These are phyloP conservation scores for Pseudogymnoascus sp. DNA, from an alignment of 2,329 filamentous ascomycete species.

Conservation along the genomic window DNA sequence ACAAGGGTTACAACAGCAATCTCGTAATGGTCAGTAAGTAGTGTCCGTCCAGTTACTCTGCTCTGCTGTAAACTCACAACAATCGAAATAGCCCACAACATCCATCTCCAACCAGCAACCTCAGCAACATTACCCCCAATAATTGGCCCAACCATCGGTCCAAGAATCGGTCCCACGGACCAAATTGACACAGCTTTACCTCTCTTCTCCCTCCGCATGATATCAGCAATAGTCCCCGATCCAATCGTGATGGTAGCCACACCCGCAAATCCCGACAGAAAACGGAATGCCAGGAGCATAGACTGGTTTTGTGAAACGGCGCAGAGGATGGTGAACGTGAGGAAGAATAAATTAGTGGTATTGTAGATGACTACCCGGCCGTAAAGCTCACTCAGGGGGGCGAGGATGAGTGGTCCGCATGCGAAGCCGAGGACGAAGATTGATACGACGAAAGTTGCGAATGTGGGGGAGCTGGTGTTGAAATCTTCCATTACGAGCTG, in stretches of 20 bases:
- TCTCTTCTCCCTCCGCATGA: constrained; percentile 49
- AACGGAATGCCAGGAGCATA: constrained; percentile 38
- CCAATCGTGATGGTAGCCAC: constrained; percentile 51
- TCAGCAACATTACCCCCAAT: constrained; percentile 42
- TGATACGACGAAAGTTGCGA: constrained; percentile 47
- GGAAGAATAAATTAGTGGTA: constrained; percentile 40
- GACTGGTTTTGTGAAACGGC: constrained; percentile 47
- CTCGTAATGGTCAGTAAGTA: not conserved
- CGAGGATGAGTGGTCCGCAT: constrained; percentile 51
- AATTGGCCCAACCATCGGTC: constrained; percentile 35
- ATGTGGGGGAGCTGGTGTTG: constrained; percentile 26
- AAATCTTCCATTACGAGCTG: constrained; percentile 39
- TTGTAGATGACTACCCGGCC: constrained; percentile 40
- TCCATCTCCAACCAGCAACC: constrained; percentile 44
- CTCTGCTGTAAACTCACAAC: constrained; percentile 16
- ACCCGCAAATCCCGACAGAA: constrained; percentile 45
- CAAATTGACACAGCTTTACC: constrained; percentile 48
- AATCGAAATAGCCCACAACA: constrained; percentile 42
- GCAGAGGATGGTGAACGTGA: constrained; percentile 55
- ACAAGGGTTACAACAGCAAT: constrained; percentile 37
- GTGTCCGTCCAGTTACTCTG: not conserved
- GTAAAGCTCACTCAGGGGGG: constrained; percentile 53
- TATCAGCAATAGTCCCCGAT: constrained; percentile 57
- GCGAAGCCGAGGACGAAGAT: constrained; percentile 53
- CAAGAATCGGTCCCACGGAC: constrained; percentile 34